phyloP scores from a whole-genome alignment of 129 eudicot species.

The Apium graveolens region DNA sequence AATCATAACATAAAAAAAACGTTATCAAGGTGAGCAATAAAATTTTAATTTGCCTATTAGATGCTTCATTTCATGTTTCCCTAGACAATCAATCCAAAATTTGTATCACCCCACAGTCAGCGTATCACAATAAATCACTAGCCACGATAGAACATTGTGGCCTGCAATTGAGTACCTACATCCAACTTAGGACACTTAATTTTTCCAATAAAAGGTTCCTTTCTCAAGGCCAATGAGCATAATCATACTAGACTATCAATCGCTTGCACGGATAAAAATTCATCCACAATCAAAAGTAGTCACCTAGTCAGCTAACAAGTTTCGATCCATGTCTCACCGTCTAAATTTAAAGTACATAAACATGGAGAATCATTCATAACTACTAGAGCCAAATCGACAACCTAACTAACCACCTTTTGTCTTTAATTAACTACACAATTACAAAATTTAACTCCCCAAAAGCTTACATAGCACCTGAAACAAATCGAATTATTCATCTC shows the following conservation, averaged over 20 bases:
- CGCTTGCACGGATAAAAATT: neutral
- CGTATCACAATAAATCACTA: neutral
- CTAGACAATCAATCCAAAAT: neutral
- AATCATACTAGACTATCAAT: neutral
- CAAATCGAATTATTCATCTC: neutral
- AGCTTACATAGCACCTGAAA: neutral
- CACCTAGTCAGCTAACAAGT: neutral
- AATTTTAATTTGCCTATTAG: neutral
- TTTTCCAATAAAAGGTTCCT: neutral
- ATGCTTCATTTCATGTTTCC: neutral
- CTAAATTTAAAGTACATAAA: neutral
- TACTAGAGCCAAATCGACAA: neutral
- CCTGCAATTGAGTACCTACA: neutral
- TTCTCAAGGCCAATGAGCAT: neutral
- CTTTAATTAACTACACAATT: neutral
- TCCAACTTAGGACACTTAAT: neutral
- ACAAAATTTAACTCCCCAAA: neutral
- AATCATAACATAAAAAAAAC: neutral
- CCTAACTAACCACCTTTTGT: neutral
- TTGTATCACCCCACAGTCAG: neutral
- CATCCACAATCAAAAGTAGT: neutral
- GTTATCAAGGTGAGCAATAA: neutral
- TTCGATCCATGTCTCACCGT: neutral
- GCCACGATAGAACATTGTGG: neutral
- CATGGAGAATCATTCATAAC: neutral